phyloP scores from a whole-genome alignment of 2,329 filamentous ascomycete species.

The Pseudopyrenochaeta lycopersici region DNA sequence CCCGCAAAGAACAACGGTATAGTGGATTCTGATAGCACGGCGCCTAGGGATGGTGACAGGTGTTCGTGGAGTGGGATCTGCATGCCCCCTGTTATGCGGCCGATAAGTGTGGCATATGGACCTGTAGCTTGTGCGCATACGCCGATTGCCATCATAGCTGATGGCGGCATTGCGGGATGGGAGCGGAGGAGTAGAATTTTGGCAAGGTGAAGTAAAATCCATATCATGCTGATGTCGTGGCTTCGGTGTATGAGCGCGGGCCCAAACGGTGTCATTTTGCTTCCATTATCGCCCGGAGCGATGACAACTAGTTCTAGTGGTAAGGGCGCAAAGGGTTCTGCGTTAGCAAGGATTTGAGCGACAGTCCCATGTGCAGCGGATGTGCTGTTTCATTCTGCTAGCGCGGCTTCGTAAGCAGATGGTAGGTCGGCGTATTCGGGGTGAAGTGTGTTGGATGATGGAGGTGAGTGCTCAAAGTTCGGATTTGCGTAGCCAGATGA shows the following conservation, averaged over 20 bases:
- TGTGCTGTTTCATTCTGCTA: conserved; percentile 82
- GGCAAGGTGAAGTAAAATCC: conserved; percentile 87
- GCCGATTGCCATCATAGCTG: conserved; percentile 85
- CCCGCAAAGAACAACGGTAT: conserved; percentile 88
- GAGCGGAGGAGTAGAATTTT: conserved; percentile 82
- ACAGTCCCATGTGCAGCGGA: conserved; percentile 74
- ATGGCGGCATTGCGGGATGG: conserved; percentile 90
- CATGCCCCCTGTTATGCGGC: conserved; percentile 79
- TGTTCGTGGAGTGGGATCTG: conserved; percentile 49
- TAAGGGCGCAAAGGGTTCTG: conserved; percentile 79
- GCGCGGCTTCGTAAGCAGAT: conserved; percentile 71
- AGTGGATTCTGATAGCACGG: conserved; percentile 81
- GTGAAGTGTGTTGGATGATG: conserved; percentile 20
- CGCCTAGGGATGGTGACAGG: conserved; percentile 80
- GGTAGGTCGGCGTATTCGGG: conserved; percentile 63
- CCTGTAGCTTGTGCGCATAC: conserved; percentile 78
- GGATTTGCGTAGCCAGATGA: conserved; percentile 53
- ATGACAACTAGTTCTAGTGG: conserved; percentile 71
- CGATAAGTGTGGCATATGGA: conserved; percentile 76
- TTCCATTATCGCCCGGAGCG: conserved; percentile 50
- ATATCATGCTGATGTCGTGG: conserved; percentile 86
- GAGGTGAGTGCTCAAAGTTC: conserved; percentile 26
- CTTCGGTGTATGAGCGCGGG: conserved; percentile 82
- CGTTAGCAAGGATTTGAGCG: conserved; percentile 65
- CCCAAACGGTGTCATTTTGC: conserved; percentile 76